Conservation (phyloP, 208 protist genomes). For the Phytomonas sp. region DNA sequence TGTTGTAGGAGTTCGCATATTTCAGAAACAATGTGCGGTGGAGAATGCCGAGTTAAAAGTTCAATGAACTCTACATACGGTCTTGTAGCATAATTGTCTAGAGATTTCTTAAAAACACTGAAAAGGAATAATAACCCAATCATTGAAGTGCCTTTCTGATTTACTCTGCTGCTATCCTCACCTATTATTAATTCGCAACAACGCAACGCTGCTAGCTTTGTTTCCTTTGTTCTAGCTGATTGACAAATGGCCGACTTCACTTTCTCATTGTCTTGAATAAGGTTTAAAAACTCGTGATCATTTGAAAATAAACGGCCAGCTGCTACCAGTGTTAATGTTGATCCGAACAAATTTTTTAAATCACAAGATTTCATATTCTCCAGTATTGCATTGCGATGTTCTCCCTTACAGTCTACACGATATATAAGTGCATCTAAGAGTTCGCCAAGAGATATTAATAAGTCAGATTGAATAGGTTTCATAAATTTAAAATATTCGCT, state of each 20-base stretch:
- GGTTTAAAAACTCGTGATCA: conserved; percentile 28
- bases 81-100: background rate
- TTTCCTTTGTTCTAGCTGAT: background rate
- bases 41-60: background rate
- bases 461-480: conserved; percentile 18
- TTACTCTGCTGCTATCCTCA: background rate
- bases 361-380: conserved; percentile 20
- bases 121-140: background rate
- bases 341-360: conserved; percentile 21
- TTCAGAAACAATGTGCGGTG: background rate
- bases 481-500: conserved; percentile 29
- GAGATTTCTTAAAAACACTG: background rate
- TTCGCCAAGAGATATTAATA: conserved; percentile 25
- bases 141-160: background rate
- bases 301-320: conserved; percentile 37
- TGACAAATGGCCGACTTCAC: conserved; percentile 21
- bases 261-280: conserved; percentile 15
- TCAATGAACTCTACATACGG: background rate
- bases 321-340: conserved; percentile 44
- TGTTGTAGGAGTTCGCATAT: conserved; percentile 1
- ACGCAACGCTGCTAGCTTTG: conserved; percentile 5
- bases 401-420: conserved; percentile 53
- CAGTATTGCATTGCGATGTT: conserved; percentile 32
- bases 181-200: background rate
- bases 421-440: conserved; percentile 71